These are phyloP conservation scores for Citrus maxima DNA, from an alignment of 345 rosid genomes.

Conservation along the genomic window DNA sequence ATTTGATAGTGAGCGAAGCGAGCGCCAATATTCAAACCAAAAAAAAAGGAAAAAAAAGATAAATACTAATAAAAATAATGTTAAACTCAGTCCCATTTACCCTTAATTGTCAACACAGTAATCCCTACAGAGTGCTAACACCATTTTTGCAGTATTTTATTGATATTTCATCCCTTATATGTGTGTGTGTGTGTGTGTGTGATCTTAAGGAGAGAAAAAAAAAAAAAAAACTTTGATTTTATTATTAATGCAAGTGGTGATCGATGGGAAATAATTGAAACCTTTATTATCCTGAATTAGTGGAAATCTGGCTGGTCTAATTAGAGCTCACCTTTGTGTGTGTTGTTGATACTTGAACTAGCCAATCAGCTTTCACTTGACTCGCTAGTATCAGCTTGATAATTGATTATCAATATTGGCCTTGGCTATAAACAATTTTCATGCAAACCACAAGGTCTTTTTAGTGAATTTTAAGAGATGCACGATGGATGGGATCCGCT, in stretches of 20 bases:
- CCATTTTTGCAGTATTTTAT: no score
- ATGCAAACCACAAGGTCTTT: not conserved
- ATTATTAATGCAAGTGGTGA: conserved; percentile 18
- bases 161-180: no score
- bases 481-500: not conserved
- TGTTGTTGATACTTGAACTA: conserved; percentile 13
- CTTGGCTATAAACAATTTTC: not conserved
- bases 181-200: no score
- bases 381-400: not conserved
- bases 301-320: conserved; percentile 67
- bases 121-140: no score
- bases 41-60: no score
- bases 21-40: no score
- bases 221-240: not conserved
- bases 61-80: no score
- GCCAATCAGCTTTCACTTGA: conserved; percentile 35
- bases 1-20: not conserved
- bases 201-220: not conserved
- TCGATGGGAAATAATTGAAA: conserved; percentile 22
- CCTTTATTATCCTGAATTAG: conserved; percentile 35
- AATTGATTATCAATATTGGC: not conserved
- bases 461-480: not conserved
- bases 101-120: no score
- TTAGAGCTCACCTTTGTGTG: conserved; percentile 36
- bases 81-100: no score